These are phyloP conservation scores for Sclerotiophoma versabilis DNA, from an alignment of 2,329 filamentous ascomycete genomes.

Conservation along the genomic window DNA sequence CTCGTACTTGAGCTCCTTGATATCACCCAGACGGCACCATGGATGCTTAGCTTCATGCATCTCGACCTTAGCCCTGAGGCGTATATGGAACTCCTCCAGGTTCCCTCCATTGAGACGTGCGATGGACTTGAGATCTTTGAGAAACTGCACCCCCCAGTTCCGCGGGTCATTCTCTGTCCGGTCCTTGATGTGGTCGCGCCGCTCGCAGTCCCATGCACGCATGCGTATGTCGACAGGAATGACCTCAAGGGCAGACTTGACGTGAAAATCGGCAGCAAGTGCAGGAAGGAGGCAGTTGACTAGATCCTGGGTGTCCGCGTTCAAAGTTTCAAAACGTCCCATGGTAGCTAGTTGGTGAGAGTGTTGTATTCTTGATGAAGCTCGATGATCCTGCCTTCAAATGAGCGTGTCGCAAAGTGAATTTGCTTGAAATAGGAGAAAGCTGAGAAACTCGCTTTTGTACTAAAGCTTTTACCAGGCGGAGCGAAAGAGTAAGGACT, in stretches of 20 bases:
- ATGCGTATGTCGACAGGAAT: constrained; percentile 48
- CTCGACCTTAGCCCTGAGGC: constrained; percentile 35
- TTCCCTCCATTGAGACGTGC: constrained; percentile 38
- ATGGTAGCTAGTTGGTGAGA: constrained; percentile 16
- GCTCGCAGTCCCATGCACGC: constrained; percentile 46
- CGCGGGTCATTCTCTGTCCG: constrained; percentile 45
- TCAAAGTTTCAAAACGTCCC: constrained; percentile 44
- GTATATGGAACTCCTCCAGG: constrained; percentile 34
- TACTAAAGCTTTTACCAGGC: too few relatives aligned
- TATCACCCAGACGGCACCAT: constrained; percentile 40
- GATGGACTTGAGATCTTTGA: constrained; percentile 44
- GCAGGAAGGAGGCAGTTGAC: constrained; percentile 42
- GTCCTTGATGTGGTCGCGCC: constrained; percentile 44
- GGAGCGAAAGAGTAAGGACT: too few relatives aligned
- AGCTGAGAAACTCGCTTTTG: too few relatives aligned
- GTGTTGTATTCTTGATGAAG: neutral
- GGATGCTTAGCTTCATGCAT: constrained; percentile 39
- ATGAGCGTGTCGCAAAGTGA: neutral
- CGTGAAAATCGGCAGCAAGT: constrained; percentile 34
- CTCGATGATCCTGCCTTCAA: neutral
- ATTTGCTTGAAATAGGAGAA: neutral
- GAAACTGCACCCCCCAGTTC: constrained; percentile 49
- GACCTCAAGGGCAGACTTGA: constrained; percentile 33
- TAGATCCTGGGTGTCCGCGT: constrained; percentile 41
- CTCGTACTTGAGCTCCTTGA: constrained; percentile 41